Conservation (phyloP, 2,329 filamentous ascomycete genomes). For the Alternaria infectoria region DNA sequence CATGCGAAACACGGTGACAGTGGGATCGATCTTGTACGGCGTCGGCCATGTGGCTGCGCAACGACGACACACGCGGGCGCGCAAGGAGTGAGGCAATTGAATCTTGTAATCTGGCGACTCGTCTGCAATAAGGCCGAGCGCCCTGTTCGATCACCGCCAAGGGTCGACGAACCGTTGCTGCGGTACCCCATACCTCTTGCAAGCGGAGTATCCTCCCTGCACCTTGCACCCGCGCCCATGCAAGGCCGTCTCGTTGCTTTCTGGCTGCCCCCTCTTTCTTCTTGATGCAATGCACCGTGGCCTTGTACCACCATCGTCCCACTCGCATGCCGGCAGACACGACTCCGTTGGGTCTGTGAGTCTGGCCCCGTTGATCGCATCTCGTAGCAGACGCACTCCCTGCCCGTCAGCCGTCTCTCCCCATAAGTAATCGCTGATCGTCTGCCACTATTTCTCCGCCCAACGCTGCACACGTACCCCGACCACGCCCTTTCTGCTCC, state of each 20-base stretch:
- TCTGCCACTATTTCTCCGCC: conserved; percentile 11
- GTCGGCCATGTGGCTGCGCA: conserved; percentile 8
- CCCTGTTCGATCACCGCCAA: conserved; percentile 25
- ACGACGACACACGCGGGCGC: conserved; percentile 3
- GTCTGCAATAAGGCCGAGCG: conserved; percentile 16
- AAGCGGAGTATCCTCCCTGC: background rate
- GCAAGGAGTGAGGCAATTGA: conserved; percentile 17
- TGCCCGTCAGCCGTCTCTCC: conserved; percentile 31
- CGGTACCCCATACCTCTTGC: conserved; percentile 19
- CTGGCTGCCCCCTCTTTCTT: conserved; percentile 20
- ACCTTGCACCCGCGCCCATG: conserved; percentile 20
- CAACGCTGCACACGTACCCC: background rate
- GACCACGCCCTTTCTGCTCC: background rate
- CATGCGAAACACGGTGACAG: background rate
- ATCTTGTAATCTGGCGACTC: conserved; percentile 4
- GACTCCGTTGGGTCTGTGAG: conserved; percentile 18
- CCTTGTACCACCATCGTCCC: conserved; percentile 33
- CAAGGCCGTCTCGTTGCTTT: conserved; percentile 22
- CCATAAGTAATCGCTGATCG: conserved; percentile 29
- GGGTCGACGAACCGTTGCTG: conserved; percentile 27
- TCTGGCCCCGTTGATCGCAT: conserved; percentile 37
- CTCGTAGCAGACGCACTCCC: conserved; percentile 27
- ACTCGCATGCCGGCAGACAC: conserved; percentile 27
- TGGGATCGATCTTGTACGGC: conserved; percentile 2
- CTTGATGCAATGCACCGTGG: conserved; percentile 34